Conservation (phyloP, 306 rosid species). For the Fragaria nilgerrensis region DNA sequence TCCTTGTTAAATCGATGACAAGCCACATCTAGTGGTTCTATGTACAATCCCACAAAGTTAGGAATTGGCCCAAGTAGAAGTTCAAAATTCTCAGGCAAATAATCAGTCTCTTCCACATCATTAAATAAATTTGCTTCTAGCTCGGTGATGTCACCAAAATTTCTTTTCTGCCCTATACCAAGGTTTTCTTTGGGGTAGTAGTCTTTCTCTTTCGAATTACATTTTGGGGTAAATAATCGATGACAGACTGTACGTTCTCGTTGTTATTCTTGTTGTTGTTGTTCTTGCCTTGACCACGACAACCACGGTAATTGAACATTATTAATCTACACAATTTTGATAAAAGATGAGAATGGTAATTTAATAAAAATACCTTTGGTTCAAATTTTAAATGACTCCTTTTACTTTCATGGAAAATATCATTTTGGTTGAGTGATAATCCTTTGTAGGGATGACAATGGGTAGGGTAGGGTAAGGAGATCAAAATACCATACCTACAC, state of each 20-base stretch:
- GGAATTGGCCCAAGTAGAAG: not conserved
- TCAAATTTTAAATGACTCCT: not conserved
- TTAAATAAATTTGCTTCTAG: not conserved
- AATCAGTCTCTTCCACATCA: not conserved
- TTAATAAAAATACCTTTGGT: not conserved
- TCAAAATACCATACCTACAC: too few relatives aligned
- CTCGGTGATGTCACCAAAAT: not conserved
- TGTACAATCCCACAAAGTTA: not conserved
- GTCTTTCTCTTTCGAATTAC: not conserved
- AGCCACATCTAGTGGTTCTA: not conserved
- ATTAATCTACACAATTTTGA: not conserved
- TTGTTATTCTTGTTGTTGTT: not conserved
- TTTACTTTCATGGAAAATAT: not conserved
- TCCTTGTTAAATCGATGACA: not conserved
- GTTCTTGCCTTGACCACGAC: not conserved
- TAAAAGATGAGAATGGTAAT: not conserved
- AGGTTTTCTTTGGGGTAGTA: not conserved
- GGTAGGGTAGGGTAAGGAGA: too few relatives aligned
- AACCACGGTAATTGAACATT: not conserved
- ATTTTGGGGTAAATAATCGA: not conserved
- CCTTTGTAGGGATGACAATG: too few relatives aligned
- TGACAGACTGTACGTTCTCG: not conserved
- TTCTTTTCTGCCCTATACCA: not conserved
- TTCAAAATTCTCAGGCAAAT: constrained; percentile 2
- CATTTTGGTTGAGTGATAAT: too few relatives aligned